Conservation (phyloP, 2,329 filamentous ascomycete genomes). For the Penicillium sp. region DNA sequence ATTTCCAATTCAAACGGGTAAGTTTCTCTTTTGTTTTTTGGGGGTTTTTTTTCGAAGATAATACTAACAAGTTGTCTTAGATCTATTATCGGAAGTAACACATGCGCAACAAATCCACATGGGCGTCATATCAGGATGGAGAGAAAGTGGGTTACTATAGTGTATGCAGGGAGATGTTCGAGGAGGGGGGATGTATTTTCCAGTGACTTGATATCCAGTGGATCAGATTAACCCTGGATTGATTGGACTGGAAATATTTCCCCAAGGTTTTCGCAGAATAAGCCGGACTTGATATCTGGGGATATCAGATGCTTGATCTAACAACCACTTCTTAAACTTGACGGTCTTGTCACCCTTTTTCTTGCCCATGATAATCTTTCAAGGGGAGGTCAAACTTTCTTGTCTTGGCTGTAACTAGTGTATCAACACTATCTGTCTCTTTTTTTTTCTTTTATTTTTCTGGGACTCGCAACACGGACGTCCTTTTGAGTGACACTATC, state of each 20-base stretch:
- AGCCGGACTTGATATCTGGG: constrained; percentile 18
- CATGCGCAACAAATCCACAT: constrained; percentile 16
- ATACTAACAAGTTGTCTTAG: constrained; percentile 27
- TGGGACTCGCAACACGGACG: constrained; percentile 10
- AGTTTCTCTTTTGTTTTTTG: constrained; percentile 15
- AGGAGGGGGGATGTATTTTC: constrained; percentile 18
- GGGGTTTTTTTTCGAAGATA: not conserved
- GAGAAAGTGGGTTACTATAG: constrained; percentile 4
- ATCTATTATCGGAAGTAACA: constrained; percentile 51
- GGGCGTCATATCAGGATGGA: constrained; percentile 16
- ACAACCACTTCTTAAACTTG: not conserved
- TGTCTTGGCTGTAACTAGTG: not conserved
- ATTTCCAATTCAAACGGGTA: constrained; percentile 99
- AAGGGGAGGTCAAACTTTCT: not conserved
- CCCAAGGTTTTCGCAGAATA: constrained; percentile 13
- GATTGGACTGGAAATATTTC: constrained; percentile 32
- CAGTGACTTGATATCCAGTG: constrained; percentile 12
- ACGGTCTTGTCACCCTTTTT: not conserved
- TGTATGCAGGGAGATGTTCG: constrained; percentile 16
- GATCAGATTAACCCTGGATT: constrained; percentile 12
- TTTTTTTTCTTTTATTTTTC: constrained; percentile 4
- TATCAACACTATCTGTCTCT: not conserved
- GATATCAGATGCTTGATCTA: constrained; percentile 28
- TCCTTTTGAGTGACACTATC: constrained; percentile 19
- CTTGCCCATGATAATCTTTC: constrained; percentile 15